Percentiles rank a stretch among this genome's conserved stretches.
These are phyloP conservation scores for Alternaria alternata DNA, from an alignment of 2,329 filamentous ascomycete species.

Conservation along the genomic window DNA sequence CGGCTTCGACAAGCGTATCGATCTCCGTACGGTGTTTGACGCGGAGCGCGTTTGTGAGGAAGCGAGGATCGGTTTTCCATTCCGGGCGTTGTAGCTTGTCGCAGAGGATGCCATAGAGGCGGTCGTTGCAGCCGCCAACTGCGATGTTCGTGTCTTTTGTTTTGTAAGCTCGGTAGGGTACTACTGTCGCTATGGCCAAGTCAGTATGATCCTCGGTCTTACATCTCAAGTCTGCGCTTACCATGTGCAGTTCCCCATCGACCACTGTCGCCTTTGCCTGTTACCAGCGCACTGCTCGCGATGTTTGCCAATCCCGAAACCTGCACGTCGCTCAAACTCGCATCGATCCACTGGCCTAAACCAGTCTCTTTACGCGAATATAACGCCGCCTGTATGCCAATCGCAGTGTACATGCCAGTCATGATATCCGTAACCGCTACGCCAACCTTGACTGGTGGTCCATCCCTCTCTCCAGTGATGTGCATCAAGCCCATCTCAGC, in stretches of 20 bases:
- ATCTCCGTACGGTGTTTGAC: constrained; percentile 76
- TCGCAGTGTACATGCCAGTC: constrained; percentile 92
- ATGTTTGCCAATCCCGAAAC: constrained; percentile 92
- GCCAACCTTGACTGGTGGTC: constrained; percentile 95
- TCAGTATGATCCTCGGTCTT: neutral
- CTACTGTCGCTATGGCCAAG: constrained; percentile 74
- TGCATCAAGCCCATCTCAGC: constrained; percentile 98
- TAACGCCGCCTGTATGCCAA: constrained; percentile 91
- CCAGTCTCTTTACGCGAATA: constrained; percentile 77
- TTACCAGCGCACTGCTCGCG: constrained; percentile 87
- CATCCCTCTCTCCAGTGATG: constrained; percentile 88
- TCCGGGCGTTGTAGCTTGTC: constrained; percentile 64
- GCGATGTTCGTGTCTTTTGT: constrained; percentile 69
- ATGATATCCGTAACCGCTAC: constrained; percentile 96
- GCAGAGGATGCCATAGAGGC: constrained; percentile 67
- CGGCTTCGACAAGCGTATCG: constrained; percentile 77
- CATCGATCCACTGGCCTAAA: constrained; percentile 89
- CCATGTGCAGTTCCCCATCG: constrained; percentile 96
- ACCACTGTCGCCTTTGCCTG: constrained; percentile 83
- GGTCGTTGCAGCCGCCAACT: constrained; percentile 70
- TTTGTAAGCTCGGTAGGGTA: constrained; percentile 85
- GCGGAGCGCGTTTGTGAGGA: constrained; percentile 65
- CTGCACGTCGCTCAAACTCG: constrained; percentile 90
- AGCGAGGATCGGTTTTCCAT: constrained; percentile 65
- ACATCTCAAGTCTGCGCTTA: constrained; percentile 50